Evolutionary conservation across 345 rosid species (phyloP), one percentile per base, ranked within the genome.

Genomic region (Cardamine occulta): DNA sequence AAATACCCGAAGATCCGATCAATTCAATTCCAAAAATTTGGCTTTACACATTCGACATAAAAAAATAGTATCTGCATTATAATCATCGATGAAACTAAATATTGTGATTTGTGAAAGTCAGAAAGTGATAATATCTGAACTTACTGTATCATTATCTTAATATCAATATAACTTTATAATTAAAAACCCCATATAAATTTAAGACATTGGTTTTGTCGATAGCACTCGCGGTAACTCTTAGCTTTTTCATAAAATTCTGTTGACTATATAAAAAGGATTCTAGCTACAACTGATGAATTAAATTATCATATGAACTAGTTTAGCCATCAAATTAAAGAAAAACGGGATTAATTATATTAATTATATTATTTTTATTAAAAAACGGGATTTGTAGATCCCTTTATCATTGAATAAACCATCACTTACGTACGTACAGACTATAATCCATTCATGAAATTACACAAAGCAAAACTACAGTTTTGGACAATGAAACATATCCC

Each of bases 401-500:
- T 45, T 15, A 15, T 45, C 7, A 49, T 47, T 48, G 39, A 26
- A 34, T n/a, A 34, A 51, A 63, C 52, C 23, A 12, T 65, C 29
- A 56, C 13, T 55, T 47, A 56, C 29, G 39, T 34, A 34, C 39
- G 10, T 34, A 8, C 39, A 57, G 52, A 23, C 60, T 73, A 54
- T 56, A 56, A 57, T 45, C 58, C 35, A 74, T 18, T 54, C 17
- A 37, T 57, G 44, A 57, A 32, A 66, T 44, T 53, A 31, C 29
- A 56, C 48, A 74, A 56, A 1, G 29, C 49, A 74, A 57, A 55
- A 57, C 59, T 32, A 34, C 7, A 58, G 17, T 23, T 6, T 42
- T 28, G n/a, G 28, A 56, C 54, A 49, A 37, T 59, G 56, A 59
- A 59, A 60, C 55, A 51, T 68, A 6, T 68, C 55, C 53, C 19